These are phyloP conservation scores for Phytopythium aichiense DNA, from an alignment of 352 stramenopile genomes.

Conservation along the genomic window DNA sequence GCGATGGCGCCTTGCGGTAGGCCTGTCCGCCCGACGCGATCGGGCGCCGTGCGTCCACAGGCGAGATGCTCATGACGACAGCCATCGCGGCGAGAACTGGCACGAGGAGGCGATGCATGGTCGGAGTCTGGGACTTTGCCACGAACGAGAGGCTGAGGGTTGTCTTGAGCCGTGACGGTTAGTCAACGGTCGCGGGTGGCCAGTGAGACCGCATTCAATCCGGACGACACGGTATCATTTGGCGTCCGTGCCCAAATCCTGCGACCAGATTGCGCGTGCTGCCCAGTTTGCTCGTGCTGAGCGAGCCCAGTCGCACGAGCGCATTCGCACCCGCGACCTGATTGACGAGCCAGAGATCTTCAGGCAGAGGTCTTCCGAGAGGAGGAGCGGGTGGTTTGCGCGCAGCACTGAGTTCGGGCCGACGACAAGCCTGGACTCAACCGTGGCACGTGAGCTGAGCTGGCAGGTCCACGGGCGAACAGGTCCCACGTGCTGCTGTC, in stretches of 20 bases:
- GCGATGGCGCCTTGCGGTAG: conserved; percentile 20
- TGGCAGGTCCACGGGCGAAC: not conserved
- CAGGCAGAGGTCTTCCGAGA: too few species aligned
- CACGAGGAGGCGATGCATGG: not conserved
- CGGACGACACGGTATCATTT: too few species aligned
- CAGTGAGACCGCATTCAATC: too few species aligned
- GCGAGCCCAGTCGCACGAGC: too few species aligned
- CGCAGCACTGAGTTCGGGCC: not conserved
- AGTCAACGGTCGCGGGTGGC: too few species aligned
- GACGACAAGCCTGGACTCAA: not conserved
- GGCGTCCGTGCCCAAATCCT: too few species aligned
- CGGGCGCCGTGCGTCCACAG: not conserved
- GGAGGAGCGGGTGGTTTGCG: not conserved
- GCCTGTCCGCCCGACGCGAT: conserved; percentile 12
- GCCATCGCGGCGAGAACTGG: not conserved
- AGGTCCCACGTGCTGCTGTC: not conserved
- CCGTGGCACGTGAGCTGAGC: not conserved
- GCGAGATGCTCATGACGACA: not conserved
- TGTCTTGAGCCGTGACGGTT: too few species aligned
- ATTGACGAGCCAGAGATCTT: too few species aligned
- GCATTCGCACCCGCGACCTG: too few species aligned
- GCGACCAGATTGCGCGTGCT: too few species aligned
- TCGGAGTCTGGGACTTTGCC: not conserved
- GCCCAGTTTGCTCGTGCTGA: too few species aligned
- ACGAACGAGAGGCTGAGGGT: not conserved